phyloP scores from a whole-genome alignment of 768 basidiomycete species.

The Rhodotorula paludigena region DNA sequence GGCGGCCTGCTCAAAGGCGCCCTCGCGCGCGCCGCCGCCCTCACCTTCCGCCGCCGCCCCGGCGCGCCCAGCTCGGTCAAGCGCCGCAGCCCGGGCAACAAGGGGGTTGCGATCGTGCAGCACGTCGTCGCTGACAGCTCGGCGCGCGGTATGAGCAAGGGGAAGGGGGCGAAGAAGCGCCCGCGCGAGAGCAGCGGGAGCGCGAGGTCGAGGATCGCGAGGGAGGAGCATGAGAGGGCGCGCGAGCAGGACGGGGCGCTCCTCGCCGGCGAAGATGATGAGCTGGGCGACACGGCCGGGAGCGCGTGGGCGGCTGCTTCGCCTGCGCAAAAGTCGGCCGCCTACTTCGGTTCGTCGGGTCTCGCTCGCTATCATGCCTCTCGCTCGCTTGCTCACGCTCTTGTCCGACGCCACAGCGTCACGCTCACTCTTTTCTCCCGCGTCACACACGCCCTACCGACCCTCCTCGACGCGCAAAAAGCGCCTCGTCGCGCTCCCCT shows the following conservation, averaged over 20 bases:
- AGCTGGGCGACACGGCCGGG: background rate
- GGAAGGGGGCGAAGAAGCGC: slow-evolving; percentile 6
- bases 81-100: no score
- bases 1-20: no score
- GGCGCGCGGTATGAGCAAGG: no score
- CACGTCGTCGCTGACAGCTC: no score
- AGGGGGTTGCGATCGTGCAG: no score
- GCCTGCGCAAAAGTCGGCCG: no score
- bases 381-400: background rate
- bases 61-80: no score
- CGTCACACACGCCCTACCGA: background rate
- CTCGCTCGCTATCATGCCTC: background rate
- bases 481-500: background rate
- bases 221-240: background rate
- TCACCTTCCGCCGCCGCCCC: no score
- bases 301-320: no score
- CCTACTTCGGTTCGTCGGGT: background rate
- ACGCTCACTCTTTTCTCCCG: no score
- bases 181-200: background rate
- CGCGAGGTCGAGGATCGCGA: background rate
- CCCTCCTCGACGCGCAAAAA: background rate
- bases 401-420: background rate
- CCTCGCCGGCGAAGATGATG: no score
- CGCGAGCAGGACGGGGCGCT: background rate
- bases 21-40: no score